Evolutionary conservation across 2,329 filamentous ascomycete species (phyloP), one percentile per base, ranked within the genome.

Genomic region (Boeremia exigua): DNA sequence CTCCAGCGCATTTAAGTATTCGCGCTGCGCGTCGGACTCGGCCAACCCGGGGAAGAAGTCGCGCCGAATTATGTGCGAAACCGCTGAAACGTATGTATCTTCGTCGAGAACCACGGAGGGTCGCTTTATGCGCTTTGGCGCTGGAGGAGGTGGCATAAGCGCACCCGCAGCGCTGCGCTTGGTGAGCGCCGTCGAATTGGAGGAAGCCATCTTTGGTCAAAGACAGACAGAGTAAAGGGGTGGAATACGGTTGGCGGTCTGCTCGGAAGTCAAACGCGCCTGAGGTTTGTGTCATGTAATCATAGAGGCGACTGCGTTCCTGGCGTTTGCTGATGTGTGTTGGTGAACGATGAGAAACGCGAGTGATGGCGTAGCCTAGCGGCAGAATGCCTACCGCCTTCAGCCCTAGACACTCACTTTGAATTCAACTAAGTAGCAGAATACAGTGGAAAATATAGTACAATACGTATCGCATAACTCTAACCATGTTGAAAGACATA

Each of bases 1-100:
- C 8, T 96, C 92, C 8, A 98, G 78, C 0, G 95, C 95, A 69
- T 96, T 89, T 28, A 99, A 81, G 66, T 97, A 98, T 68, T 99
- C 95, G 72, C 92, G 88, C 74, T 97, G 92, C 0, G 88, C 89
- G 67, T 96, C 88, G 12, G 88, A 88, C 73, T 98, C 92, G 4
- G 93, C 80, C 0, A 99, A 82, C 0, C 94, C 95, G 0, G 95
- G 95, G 69, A 98, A 99, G 80, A 96, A 99, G 80, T 99, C 95
- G 62, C 95, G 88, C 9, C 92, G 91, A 60, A 99, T 96, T 71
- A 99, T 98, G 65, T 95, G 89, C 0, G 93, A 96, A 27, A 99
- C 82, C 1, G 91, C 90, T 54, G 92, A 87, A 2, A 92, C 95
- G 76, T 99, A 99, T 48, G 89, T 87, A 65, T 99, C 94, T 81